Conservation (phyloP, 345 rosid species). For the Adansonia digitata region DNA sequence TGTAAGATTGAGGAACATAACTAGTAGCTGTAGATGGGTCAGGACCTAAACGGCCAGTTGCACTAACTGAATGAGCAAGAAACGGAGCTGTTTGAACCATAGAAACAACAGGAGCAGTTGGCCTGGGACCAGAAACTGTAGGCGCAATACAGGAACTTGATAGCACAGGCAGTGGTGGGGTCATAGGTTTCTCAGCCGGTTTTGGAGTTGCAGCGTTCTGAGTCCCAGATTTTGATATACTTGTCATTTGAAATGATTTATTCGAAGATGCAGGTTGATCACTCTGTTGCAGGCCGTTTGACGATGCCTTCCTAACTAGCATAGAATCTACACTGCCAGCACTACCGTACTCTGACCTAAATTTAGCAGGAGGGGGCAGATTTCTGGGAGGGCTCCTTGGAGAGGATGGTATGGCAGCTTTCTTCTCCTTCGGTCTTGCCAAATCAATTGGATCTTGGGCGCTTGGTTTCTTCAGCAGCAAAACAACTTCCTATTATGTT, state of each 20-base stretch:
- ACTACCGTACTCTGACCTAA: constrained; percentile 41
- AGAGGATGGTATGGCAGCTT: constrained; percentile 45
- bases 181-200: constrained; percentile 35
- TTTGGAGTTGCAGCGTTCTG: constrained; percentile 40
- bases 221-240: constrained; percentile 36
- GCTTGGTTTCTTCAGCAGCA: constrained; percentile 29
- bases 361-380: constrained; percentile 29
- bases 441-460: constrained; percentile 36
- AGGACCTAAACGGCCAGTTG: constrained; percentile 71
- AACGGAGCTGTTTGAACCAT: constrained; percentile 50
- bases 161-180: constrained; percentile 41
- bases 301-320: constrained; percentile 34
- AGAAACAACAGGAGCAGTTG: constrained; percentile 48
- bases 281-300: constrained; percentile 38
- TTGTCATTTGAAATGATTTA: constrained; percentile 25
- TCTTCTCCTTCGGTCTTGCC: constrained; percentile 61
- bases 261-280: constrained; percentile 33
- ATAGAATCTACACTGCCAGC: constrained; percentile 27
- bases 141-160: constrained; percentile 95
- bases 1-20: constrained; percentile 65
- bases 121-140: constrained; percentile 48
- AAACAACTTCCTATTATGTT: constrained; percentile 25
- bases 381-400: constrained; percentile 42
- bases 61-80: constrained; percentile 76
- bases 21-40: constrained; percentile 47